Conservation (phyloP, 108 stramenopile species). For the Asterionellopsis glacialis region DNA sequence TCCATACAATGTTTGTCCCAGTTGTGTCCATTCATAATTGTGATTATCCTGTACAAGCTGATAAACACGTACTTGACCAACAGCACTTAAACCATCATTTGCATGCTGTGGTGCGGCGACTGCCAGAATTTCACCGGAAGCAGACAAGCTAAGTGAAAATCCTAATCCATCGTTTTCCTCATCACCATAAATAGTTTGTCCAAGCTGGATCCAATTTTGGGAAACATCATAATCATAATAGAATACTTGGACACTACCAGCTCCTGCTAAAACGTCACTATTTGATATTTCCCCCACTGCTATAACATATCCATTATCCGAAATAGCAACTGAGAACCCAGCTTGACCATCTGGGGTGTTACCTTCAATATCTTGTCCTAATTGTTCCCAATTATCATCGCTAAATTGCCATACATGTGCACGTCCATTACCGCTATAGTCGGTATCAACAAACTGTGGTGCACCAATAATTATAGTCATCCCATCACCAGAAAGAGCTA, state of each 20-base stretch:
- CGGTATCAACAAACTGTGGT: background rate
- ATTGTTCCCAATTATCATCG: background rate
- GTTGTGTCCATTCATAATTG: background rate
- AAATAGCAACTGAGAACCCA: background rate
- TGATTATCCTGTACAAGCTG: too few species aligned
- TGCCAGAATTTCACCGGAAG: background rate
- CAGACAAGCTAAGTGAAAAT: background rate
- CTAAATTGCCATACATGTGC: too few species aligned
- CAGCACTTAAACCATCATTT: too few species aligned
- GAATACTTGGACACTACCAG: slow-evolving; percentile 10
- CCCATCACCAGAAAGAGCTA: slow-evolving; percentile 10
- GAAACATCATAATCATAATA: background rate
- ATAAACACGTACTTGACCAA: background rate
- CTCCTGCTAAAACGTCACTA: background rate
- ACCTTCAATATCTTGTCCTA: background rate
- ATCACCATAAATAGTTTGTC: background rate
- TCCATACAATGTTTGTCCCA: slow-evolving; percentile 6
- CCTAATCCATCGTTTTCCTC: background rate
- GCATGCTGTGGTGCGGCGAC: background rate
- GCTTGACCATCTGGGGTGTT: too few species aligned
- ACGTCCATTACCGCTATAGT: background rate
- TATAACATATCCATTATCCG: background rate
- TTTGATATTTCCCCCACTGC: background rate
- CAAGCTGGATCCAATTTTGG: too few species aligned
- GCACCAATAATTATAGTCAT: slow-evolving; percentile 8